These are phyloP conservation scores for Chaetomiaceae sp. DNA, from an alignment of 2,329 filamentous ascomycete species.

Conservation along the genomic window DNA sequence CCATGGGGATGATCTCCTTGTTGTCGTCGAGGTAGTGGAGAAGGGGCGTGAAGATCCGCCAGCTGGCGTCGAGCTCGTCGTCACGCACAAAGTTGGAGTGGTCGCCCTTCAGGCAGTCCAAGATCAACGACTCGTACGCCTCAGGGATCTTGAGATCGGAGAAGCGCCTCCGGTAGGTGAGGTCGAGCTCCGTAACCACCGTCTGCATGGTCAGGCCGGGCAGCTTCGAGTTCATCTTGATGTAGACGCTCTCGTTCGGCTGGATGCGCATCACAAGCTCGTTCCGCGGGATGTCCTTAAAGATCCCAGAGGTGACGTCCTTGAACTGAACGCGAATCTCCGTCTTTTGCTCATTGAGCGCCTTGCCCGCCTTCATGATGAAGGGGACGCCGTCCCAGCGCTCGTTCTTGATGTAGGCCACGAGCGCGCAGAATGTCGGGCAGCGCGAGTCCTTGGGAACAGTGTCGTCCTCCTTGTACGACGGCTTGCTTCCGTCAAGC, in stretches of 20 bases:
- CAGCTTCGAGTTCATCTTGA: conserved; percentile 99
- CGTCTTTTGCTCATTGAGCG: conserved; percentile 98
- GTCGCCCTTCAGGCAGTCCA: conserved; percentile 96
- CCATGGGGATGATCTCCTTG: conserved; percentile 99
- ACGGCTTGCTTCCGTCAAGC: conserved; percentile 90
- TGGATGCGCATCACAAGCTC: conserved; percentile 99
- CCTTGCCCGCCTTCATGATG: conserved; percentile 98
- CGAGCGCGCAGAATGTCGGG: conserved; percentile 95
- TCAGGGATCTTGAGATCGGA: conserved; percentile 99
- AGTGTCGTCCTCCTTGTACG: conserved; percentile 98
- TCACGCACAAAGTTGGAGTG: conserved; percentile 99
- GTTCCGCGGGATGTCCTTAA: conserved; percentile 99
- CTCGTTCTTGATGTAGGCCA: conserved; percentile 99
- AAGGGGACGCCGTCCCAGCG: conserved; percentile 98
- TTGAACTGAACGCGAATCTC: conserved; percentile 99
- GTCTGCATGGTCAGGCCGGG: conserved; percentile 99
- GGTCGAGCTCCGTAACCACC: conserved; percentile 93
- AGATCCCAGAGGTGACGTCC: conserved; percentile 98
- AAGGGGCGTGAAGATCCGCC: conserved; percentile 97
- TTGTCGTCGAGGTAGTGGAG: conserved; percentile 98
- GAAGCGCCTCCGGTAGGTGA: conserved; percentile 97
- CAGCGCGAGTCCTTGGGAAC: conserved; percentile 96
- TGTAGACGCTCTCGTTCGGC: conserved; percentile 98
- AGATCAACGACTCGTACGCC: conserved; percentile 95
- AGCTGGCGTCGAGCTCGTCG: conserved; percentile 93